phyloP scores from a whole-genome alignment of 208 protist genomes.

The Balamuthia mandrillaris region DNA sequence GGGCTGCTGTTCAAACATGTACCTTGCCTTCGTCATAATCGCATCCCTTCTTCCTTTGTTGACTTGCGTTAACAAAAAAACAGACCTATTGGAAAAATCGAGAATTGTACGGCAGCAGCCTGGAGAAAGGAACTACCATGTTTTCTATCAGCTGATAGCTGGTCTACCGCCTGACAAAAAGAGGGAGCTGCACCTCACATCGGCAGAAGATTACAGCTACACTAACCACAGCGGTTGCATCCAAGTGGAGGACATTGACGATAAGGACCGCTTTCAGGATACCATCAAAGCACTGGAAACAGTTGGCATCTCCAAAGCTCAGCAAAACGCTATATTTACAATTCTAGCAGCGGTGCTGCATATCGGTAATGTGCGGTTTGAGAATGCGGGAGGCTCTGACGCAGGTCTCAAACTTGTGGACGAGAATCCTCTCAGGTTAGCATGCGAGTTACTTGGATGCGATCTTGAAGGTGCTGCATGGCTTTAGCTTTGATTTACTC shows the following conservation, averaged over 20 bases:
- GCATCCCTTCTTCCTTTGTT: no score
- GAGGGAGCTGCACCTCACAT: background rate
- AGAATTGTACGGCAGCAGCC: slow-evolving; percentile 31
- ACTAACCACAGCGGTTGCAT: slow-evolving; percentile 63
- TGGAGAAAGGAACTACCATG: slow-evolving; percentile 91
- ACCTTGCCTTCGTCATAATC: no score
- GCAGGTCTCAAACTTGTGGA: background rate
- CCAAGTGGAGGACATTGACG: slow-evolving; percentile 65
- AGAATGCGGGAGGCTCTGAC: background rate
- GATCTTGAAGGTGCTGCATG: background rate
- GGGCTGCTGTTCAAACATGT: no score
- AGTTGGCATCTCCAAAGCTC: background rate
- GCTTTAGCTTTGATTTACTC: background rate
- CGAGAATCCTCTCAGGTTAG: background rate
- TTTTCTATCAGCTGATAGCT: slow-evolving; percentile 85
- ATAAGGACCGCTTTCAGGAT: slow-evolving; percentile 71
- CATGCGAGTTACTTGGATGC: background rate
- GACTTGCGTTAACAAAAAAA: no score
- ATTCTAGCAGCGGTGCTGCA: slow-evolving; percentile 83
- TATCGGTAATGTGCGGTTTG: slow-evolving; percentile 84
- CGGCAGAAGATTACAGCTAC: slow-evolving; percentile 68
- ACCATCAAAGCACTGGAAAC: background rate
- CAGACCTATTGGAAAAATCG: slow-evolving; percentile 52
- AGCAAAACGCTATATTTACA: slow-evolving; percentile 65
- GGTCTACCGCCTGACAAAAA: background rate